Conservation (phyloP, 345 rosid genomes). For the Gossypium anomalum region DNA sequence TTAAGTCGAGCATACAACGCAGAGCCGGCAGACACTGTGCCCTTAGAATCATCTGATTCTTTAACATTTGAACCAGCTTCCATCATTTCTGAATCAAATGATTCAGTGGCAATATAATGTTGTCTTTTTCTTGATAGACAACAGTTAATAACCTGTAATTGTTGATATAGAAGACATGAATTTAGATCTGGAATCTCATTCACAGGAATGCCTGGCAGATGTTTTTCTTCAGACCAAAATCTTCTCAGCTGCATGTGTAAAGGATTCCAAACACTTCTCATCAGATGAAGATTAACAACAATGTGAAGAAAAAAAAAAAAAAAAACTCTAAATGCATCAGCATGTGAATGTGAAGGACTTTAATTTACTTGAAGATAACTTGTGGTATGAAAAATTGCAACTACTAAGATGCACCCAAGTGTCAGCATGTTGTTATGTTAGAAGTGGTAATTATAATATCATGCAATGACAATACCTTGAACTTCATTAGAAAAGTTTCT, state of each 20-base stretch:
- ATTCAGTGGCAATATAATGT: conserved; percentile 50
- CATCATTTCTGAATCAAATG: conserved; percentile 63
- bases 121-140: conserved; percentile 80
- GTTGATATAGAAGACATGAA: conserved; percentile 80
- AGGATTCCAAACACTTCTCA: conserved; percentile 13
- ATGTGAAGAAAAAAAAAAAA: background rate
- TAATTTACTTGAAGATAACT: background rate
- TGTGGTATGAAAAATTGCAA: background rate
- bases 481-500: background rate
- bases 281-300: conserved; percentile 16
- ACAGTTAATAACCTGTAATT: conserved; percentile 85
- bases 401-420: background rate
- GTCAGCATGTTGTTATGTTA: background rate
- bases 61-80: conserved; percentile 40
- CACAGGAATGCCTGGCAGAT: conserved; percentile 71
- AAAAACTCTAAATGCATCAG: background rate
- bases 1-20: conserved; percentile 54
- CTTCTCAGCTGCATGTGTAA: conserved; percentile 61
- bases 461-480: background rate
- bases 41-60: conserved; percentile 32
- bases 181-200: conserved; percentile 76
- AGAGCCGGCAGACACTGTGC: conserved; percentile 25
- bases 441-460: background rate
- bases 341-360: background rate
- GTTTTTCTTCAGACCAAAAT: conserved; percentile 69